Conservation (phyloP, 305 asterid genomes). For the Solanum hybrid region DNA sequence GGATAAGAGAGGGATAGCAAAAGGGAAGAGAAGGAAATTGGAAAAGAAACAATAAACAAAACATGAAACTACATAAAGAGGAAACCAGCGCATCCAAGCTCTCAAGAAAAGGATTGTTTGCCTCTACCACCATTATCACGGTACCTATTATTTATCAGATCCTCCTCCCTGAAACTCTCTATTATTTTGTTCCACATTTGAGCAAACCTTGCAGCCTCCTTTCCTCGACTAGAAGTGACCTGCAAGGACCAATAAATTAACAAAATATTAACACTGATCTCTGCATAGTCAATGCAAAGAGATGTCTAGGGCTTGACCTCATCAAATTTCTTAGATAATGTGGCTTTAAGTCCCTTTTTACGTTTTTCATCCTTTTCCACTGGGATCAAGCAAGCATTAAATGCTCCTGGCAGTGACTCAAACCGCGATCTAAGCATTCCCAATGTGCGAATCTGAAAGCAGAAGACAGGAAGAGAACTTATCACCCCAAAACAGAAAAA, state of each 20-base stretch:
- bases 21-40: background rate
- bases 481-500: slow-evolving; percentile 16
- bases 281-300: slow-evolving; percentile 8
- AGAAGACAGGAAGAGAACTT: slow-evolving; percentile 13
- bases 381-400: slow-evolving; percentile 76
- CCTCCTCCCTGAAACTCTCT: slow-evolving; percentile 97
- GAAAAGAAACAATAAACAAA: background rate
- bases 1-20: background rate
- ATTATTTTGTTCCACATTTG: slow-evolving; percentile 98
- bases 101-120: background rate
- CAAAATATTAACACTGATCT: slow-evolving; percentile 1
- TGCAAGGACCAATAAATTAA: slow-evolving; percentile 29
- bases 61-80: background rate
- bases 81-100: background rate
- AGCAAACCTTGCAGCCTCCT: slow-evolving; percentile 85
- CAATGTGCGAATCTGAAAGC: slow-evolving; percentile 77
- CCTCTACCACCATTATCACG: background rate
- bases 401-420: slow-evolving; percentile 83
- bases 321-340: slow-evolving; percentile 64
- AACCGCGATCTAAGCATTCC: slow-evolving; percentile 95
- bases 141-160: slow-evolving; percentile 72
- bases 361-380: slow-evolving; percentile 54
- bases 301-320: slow-evolving; percentile 41
- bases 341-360: slow-evolving; percentile 67
- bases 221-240: slow-evolving; percentile 67